Conservation (phyloP, 73 alveolate genomes). For the Vitrella brassicaformis region DNA sequence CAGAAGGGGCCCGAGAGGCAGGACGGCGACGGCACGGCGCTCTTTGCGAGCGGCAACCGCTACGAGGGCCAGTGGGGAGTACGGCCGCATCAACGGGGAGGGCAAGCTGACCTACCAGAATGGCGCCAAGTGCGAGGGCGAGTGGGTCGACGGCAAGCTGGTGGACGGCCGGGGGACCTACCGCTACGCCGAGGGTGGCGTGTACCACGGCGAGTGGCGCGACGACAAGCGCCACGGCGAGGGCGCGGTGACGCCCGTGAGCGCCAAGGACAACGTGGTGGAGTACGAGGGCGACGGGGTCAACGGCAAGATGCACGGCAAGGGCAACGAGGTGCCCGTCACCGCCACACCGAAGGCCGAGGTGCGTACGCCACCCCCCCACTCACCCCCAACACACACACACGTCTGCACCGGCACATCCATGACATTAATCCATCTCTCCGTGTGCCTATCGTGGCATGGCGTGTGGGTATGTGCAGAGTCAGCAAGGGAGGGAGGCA, state of each 20-base stretch:
- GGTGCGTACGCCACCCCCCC: no score
- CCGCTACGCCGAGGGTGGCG: conserved; percentile 37
- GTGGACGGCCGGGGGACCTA: conserved; percentile 75
- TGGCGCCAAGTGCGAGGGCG: not conserved
- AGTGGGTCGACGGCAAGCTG: conserved; percentile 37
- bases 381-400: no score
- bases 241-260: conserved; percentile 19
- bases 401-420: no score
- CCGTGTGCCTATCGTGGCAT: no score
- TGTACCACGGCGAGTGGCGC: conserved; percentile 21
- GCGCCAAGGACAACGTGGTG: conserved; percentile 13
- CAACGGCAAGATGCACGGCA: conserved; percentile 72
- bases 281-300: conserved; percentile 58
- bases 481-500: no score
- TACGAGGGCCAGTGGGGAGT: conserved; percentile 65
- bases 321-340: no score
- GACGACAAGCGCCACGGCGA: conserved; percentile 36
- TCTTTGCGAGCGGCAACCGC: conserved; percentile 68
- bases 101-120: conserved; percentile 67
- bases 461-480: no score
- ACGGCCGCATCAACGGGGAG: conserved; percentile 62
- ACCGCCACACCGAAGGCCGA: no score
- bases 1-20: conserved; percentile 52
- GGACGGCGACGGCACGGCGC: conserved; percentile 35
- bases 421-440: no score